phyloP scores from a whole-genome alignment of 139 green algal species.

The Tetradesmus lagerheimii region DNA sequence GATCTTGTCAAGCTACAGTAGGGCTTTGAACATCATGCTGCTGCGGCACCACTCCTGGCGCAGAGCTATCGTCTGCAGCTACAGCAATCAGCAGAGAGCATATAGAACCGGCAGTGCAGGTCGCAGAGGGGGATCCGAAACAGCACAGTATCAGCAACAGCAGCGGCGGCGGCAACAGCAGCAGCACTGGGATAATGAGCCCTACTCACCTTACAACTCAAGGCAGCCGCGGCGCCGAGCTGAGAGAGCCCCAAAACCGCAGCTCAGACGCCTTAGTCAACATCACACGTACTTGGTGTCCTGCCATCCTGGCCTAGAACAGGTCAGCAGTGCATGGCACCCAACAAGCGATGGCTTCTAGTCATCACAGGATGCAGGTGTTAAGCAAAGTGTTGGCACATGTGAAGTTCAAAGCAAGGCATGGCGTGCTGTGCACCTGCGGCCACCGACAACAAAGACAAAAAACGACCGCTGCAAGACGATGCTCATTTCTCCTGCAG shows the following conservation, averaged over 20 bases:
- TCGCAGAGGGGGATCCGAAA: background rate
- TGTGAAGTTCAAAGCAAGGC: no score
- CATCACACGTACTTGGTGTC: slow-evolving; percentile 74
- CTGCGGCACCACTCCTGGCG: background rate
- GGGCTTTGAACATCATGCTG: background rate
- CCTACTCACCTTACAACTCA: background rate
- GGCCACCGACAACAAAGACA: no score
- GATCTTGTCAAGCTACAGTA: background rate
- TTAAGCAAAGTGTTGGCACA: no score
- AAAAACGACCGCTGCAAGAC: no score
- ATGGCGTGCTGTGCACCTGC: no score
- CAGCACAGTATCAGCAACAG: background rate
- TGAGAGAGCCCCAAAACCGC: background rate
- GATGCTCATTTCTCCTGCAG: slow-evolving; percentile 28
- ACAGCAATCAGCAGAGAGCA: background rate
- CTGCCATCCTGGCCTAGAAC: slow-evolving; percentile 87
- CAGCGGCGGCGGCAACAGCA: background rate
- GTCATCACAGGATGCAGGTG: no score
- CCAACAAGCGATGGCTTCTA: background rate
- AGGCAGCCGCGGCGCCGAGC: background rate
- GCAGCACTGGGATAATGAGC: background rate
- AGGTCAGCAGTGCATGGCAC: slow-evolving; percentile 41
- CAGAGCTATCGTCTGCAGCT: background rate
- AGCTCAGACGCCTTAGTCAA: background rate
- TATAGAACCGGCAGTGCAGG: background rate